Evolutionary conservation across 2,329 filamentous ascomycete species (phyloP), one percentile per base, ranked within the genome.

Genomic region (Fusarium chuoi): DNA sequence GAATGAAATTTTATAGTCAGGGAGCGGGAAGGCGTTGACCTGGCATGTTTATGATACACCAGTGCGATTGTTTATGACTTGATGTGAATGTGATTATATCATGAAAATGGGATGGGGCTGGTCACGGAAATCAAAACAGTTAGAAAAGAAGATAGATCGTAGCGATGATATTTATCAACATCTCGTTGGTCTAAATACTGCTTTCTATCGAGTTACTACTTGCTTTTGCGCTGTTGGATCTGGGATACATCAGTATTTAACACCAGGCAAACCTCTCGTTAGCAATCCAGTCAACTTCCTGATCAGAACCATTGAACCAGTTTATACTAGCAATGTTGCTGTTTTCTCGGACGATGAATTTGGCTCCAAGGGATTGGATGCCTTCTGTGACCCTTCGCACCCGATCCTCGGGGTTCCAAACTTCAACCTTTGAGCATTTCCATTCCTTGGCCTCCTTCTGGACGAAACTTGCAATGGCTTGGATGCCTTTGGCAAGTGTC

Each of bases 251-350:
- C 39, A 57, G 20, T 30, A 11, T 20, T 73, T 84, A 95, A 79
- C 91, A 94, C 93, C 93, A 96, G 3, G 86, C 92, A 82, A 89
- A 95, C 83, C 94, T 95, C 82, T 95, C 92, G 78, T 93, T 94
- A 18, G 86, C 89, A 57, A 94, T 82, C 93, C 93, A 96, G 56
- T 93, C 89, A 11, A 94, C 82, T 30, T 88, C 84, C 11, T 86
- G 84, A 2, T 81, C 84, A 4, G 83, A 78, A 9, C 85, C 88
- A 3, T 89, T 91, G 77, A 93, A 92, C 92, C 92, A 95, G 82
- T 88, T 89, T 81, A 95, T 79, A 76, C 91, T 92, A 2, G 92
- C 85, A 68, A 96, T 93, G 79, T 91, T 94, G 60, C 91, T 88
- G 56, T 82, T 83, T 62, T 94, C 89, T 39, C 93, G 84, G 5